Percentiles rank a stretch among this genome's conserved stretches.
Conservation (phyloP, 2,329 filamentous ascomycete genomes). For the Acephala macrosclerotiorum region DNA sequence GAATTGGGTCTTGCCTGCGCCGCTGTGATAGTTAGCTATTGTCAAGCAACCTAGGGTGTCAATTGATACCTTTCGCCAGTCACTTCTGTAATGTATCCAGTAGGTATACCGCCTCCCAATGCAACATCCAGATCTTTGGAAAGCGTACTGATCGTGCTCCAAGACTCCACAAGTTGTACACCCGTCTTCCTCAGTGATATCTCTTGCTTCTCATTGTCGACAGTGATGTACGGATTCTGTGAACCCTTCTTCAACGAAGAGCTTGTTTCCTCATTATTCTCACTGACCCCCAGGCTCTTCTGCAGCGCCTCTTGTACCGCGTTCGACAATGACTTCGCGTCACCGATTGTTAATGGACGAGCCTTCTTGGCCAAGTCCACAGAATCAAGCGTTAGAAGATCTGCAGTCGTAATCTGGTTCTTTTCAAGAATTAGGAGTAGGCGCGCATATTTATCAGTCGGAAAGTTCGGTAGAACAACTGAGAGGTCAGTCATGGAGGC, state of each 20-base stretch:
- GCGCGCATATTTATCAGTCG: conserved; percentile 72
- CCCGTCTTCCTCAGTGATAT: conserved; percentile 43
- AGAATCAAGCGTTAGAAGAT: conserved; percentile 85
- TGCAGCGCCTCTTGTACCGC: conserved; percentile 74
- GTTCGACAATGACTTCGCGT: conserved; percentile 76
- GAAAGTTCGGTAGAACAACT: conserved; percentile 82
- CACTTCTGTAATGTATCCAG: conserved; percentile 85
- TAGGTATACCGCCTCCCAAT: conserved; percentile 81
- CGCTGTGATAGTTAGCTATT: conserved; percentile 55
- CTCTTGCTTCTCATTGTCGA: conserved; percentile 10
- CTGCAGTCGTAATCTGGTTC: conserved; percentile 77
- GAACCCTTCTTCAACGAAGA: no score
- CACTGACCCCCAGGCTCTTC: conserved; percentile 52
- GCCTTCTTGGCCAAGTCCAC: conserved; percentile 87
- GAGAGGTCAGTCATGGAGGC: conserved; percentile 83
- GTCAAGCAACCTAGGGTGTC: conserved; percentile 16
- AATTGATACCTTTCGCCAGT: conserved; percentile 81
- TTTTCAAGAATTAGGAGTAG: conserved; percentile 83
- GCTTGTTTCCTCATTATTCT: conserved; percentile 19
- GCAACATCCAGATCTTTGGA: conserved; percentile 74
- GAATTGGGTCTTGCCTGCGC: conserved; percentile 94
- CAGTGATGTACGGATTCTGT: no score
- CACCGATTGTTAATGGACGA: conserved; percentile 74
- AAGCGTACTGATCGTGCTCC: conserved; percentile 78
- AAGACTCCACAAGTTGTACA: conserved; percentile 49